Percentiles rank a stretch among this genome's conserved stretches.
These are phyloP conservation scores for Barnettozyma wickerhamii DNA, from an alignment of 805 yeast species.

Conservation along the genomic window DNA sequence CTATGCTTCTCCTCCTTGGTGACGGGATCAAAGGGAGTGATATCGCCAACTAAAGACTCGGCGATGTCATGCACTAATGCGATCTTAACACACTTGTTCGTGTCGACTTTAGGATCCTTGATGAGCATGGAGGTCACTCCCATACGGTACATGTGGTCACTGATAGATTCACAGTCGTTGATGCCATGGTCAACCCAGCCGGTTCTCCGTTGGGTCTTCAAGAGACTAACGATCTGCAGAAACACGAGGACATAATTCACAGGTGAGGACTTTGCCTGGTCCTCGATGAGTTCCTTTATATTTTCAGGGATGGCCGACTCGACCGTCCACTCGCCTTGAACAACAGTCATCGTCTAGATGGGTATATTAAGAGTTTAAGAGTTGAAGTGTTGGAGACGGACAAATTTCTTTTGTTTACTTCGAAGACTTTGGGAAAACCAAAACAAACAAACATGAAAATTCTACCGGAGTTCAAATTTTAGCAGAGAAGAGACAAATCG, in stretches of 20 bases:
- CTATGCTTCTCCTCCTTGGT: conserved; percentile 78
- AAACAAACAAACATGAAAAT: conserved; percentile 2
- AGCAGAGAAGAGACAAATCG: too few species aligned
- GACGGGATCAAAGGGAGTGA: conserved; percentile 76
- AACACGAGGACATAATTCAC: conserved; percentile 52
- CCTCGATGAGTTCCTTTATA: conserved; percentile 33
- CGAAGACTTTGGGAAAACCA: background rate
- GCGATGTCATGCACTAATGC: conserved; percentile 93
- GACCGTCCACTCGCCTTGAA: conserved; percentile 43
- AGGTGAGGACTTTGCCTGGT: conserved; percentile 17
- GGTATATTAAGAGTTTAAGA: background rate
- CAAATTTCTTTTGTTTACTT: background rate
- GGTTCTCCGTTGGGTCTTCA: conserved; percentile 81
- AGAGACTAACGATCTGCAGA: conserved; percentile 60
- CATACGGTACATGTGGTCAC: conserved; percentile 98
- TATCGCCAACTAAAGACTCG: conserved; percentile 91
- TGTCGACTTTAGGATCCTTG: conserved; percentile 46
- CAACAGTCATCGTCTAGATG: conserved; percentile 10
- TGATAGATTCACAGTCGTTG: conserved; percentile 52
- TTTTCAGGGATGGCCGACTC: conserved; percentile 47
- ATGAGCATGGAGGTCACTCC: conserved; percentile 72
- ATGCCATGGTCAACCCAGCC: conserved; percentile 82
- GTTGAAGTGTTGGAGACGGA: background rate
- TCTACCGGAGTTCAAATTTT: background rate
- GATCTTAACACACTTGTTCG: conserved; percentile 72